Evolutionary conservation across 768 basidiomycete species (phyloP), one percentile per base, ranked within the genome.

Genomic region (Xerocomellus amylosporus): DNA sequence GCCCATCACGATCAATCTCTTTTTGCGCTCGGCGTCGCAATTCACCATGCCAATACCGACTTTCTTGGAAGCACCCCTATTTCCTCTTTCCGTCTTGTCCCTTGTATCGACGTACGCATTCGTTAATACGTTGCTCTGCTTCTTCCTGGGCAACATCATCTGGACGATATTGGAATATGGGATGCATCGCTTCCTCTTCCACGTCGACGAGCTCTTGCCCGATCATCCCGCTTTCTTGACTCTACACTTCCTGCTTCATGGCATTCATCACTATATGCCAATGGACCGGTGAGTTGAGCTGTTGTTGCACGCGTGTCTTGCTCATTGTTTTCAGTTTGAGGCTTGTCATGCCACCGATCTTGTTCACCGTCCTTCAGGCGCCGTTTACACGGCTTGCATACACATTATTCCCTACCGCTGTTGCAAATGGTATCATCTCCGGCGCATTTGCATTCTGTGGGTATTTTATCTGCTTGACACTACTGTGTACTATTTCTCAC

Each of bases 121-220:
- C 53, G 59, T 71, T 10, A 84, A 88, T 62, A 79, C 85, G 0
- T 50, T 80, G 19, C 58, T 74, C 0, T 96, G 85, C 71, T 98
- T 95, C 78, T 69, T 93, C 55, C 47, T 84, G 39, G 97, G 97
- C 6, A 94, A 92, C 69, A 31, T 97, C 46, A 77, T 96, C 52
- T 99, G 96, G 96, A 98, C 97, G 0, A 69, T 97, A 54, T 73
- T 97, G 70, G 97, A 98, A 72, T 99, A 98, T 69, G 75, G 78
- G 13, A 74, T 99, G 64, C 97, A 99, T 73, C 87, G 97, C 39
- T 98, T 98, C 83, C 74, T 99, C 46, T 99, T 99, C 84, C 97
- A 99, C 71, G 75, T 99, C 62, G 97, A 99, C 66, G 78, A 84
- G 9, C 71, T 79, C 64, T 81, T 99, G 20, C 97, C 97, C 3